Evolutionary conservation across 2,329 filamentous ascomycete species (phyloP), one percentile per base, ranked within the genome.

Genomic region (Hypoxylon sp.): DNA sequence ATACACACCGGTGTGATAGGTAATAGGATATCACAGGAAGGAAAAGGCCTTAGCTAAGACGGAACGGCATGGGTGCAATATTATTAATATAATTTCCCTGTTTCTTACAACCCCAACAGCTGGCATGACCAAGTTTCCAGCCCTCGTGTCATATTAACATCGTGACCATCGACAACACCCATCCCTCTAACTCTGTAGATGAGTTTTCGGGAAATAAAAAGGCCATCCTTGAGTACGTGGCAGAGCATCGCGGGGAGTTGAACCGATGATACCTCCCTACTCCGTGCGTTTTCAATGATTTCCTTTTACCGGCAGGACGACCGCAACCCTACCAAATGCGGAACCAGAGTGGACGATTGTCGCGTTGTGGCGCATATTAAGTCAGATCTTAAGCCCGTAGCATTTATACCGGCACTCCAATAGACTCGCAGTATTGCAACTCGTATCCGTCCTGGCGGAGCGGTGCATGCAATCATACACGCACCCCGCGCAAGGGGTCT

Each of bases 371-470:
- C 56, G 58, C 62, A 51, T 62, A 56, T 68, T 65, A 68, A 65
- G 65, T 68, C 62, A 68, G 65, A 68, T 68, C 65, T 55, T 41
- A 65, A 61, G 62, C 61, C 61, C n/a, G 37, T 41, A 37, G 32
- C 54, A 61, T 59, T 54, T 43, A 49, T 61, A 47, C 61, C 61
- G 58, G 37, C 56, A 62, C 46, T 24, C 57, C 64, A 67, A 67
- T 64, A 47, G 58, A 56, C 59, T 55, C 60, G 37, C 48, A 32
- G 58, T 39, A 20, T 52, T 53, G 13, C 26, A 49, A 46, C 54
- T 65, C 57, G 62, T 67, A 65, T 67, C 65, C 65, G 56, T 34
- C 24, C 65, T 54, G 62, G 58, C 65, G 62, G 65, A 22, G 62
- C 62, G 43, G 55, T 46, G 26, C 44, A 58, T 59, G 62, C 62